phyloP scores from a whole-genome alignment of 2,329 filamentous ascomycete genomes.

The Cercospora canescens region DNA sequence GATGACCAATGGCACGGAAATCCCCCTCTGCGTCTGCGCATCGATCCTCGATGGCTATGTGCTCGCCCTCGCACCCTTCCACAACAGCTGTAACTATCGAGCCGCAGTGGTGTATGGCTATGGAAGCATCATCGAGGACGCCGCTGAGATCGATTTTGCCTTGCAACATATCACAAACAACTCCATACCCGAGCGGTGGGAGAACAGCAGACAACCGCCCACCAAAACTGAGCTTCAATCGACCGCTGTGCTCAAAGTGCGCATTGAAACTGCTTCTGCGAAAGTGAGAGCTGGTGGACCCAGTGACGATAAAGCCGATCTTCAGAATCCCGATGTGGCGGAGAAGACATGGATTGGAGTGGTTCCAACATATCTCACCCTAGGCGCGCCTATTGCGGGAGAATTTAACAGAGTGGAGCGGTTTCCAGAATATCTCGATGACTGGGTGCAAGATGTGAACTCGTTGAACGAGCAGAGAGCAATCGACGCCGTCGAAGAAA shows the following conservation, averaged over 20 bases:
- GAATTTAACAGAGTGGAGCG: slow-evolving; percentile 59
- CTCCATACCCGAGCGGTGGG: slow-evolving; percentile 69
- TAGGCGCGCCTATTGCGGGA: slow-evolving; percentile 64
- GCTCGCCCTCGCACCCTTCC: slow-evolving; percentile 75
- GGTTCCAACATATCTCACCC: slow-evolving; percentile 62
- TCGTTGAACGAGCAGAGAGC: slow-evolving; percentile 36
- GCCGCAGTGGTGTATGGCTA: slow-evolving; percentile 76
- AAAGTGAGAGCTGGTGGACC: slow-evolving; percentile 71
- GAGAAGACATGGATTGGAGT: slow-evolving; percentile 60
- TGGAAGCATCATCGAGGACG: slow-evolving; percentile 67
- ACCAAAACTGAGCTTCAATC: slow-evolving; percentile 71
- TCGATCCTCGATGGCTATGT: slow-evolving; percentile 78
- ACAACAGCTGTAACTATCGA: slow-evolving; percentile 81
- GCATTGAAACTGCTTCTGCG: slow-evolving; percentile 69
- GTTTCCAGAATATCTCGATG: slow-evolving; percentile 63
- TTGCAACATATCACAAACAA: slow-evolving; percentile 77
- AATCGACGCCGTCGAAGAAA: slow-evolving; percentile 34
- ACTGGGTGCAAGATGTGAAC: slow-evolving; percentile 54
- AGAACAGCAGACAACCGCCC: slow-evolving; percentile 67
- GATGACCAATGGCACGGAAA: slow-evolving; percentile 47
- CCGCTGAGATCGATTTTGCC: slow-evolving; percentile 75
- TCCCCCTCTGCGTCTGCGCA: slow-evolving; percentile 72
- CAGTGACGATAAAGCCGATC: slow-evolving; percentile 60
- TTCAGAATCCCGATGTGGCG: slow-evolving; percentile 50
- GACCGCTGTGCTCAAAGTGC: slow-evolving; percentile 71